Percentiles rank a stretch among this genome's conserved stretches.
Conservation (phyloP, 2,329 filamentous ascomycete genomes). For the Aspergillus sp. region DNA sequence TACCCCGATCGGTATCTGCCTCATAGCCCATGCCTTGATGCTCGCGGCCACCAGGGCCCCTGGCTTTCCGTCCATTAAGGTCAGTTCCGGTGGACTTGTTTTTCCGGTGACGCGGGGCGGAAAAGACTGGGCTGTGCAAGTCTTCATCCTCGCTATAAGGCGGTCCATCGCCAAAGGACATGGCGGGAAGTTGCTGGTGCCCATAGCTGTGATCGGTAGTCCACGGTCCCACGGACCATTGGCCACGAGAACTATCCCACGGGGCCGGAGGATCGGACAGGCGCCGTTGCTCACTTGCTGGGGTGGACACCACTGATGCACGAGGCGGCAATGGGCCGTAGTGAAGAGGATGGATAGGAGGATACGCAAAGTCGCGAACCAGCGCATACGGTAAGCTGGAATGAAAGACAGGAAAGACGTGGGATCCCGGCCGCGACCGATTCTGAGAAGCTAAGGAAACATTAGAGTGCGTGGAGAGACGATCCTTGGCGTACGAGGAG, state of each 20-base stretch:
- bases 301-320: conserved; percentile 77
- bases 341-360: conserved; percentile 78
- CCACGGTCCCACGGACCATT: conserved; percentile 57
- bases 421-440: conserved; percentile 77
- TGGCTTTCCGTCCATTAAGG: conserved; percentile 48
- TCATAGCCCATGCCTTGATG: conserved; percentile 38
- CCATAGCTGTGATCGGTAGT: conserved; percentile 54
- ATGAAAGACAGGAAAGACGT: conserved; percentile 78
- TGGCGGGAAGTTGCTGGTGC: conserved; percentile 74
- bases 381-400: conserved; percentile 85
- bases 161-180: conserved; percentile 83
- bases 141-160: conserved; percentile 97
- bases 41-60: conserved; percentile 46
- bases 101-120: conserved; percentile 81
- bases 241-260: conserved; percentile 69
- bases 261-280: conserved; percentile 75
- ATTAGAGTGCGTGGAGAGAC: conserved; percentile 81
- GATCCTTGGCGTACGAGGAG: conserved; percentile 77
- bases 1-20: conserved; percentile 64
- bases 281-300: conserved; percentile 74
- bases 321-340: conserved; percentile 83
- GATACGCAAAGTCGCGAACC: conserved; percentile 95
- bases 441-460: conserved; percentile 59
- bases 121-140: conserved; percentile 82
- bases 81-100: conserved; percentile 65